Evolutionary conservation across 225 moss, liverwort and hornwort species (phyloP).

Genomic region (Anthoceros angustus): DNA sequence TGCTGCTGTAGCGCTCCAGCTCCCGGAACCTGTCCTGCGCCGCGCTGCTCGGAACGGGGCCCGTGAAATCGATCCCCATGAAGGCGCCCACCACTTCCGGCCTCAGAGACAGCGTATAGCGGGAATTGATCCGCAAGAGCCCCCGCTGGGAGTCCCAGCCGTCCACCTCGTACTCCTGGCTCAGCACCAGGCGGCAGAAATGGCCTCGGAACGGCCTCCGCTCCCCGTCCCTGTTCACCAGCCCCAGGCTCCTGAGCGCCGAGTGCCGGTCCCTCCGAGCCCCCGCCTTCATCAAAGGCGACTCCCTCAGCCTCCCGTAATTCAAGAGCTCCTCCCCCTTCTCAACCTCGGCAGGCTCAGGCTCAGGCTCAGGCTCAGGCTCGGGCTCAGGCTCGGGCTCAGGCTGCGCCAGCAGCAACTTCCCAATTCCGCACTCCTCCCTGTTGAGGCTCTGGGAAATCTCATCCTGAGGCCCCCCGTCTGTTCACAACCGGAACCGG

Average conservation of each 20-base stretch:
- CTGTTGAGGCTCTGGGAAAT: neutral
- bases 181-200: neutral
- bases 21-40: neutral
- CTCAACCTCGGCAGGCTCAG: neutral
- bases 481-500: too few relatives aligned
- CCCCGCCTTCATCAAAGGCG: neutral
- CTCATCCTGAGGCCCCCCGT: too few relatives aligned
- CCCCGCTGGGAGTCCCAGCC: conserved; percentile 2
- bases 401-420: neutral
- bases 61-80: neutral
- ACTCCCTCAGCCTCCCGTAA: neutral
- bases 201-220: neutral
- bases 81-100: neutral
- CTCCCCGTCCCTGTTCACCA: neutral
- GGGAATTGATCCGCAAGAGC: neutral
- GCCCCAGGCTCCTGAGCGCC: neutral
- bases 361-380: neutral
- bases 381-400: neutral
- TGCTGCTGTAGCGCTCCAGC: neutral
- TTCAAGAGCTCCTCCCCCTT: neutral
- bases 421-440: neutral
- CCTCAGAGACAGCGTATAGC: neutral
- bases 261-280: neutral
- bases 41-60: conserved; percentile 4
- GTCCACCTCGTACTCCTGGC: neutral